Evolutionary conservation across 1,284 basidiomycete genomes (phyloP).

Genomic region (Tilletiaria anomala): DNA sequence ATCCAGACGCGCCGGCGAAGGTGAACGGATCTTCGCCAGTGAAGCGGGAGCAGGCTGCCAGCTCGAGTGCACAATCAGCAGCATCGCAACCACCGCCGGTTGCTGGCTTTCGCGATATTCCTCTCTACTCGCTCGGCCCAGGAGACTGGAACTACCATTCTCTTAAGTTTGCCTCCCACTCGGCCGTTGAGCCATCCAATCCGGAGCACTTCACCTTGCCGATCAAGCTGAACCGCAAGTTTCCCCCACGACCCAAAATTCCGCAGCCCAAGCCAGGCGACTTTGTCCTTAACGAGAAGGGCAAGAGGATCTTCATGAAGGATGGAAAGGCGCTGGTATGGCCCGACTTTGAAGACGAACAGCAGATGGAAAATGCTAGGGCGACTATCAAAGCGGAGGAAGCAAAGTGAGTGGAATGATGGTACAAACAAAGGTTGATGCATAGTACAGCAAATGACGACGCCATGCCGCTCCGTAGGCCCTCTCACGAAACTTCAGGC

Average conservation of each 20-base stretch:
- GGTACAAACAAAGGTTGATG: no score
- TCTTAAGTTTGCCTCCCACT: constrained; percentile 33
- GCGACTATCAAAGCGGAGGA: no score
- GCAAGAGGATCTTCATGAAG: constrained; percentile 20
- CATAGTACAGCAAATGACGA: no score
- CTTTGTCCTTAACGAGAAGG: constrained; percentile 24
- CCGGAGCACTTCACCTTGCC: constrained; percentile 26
- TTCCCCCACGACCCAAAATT: constrained; percentile 30
- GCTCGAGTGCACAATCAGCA: neutral
- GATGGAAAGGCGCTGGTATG: constrained; percentile 24
- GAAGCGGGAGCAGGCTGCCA: neutral
- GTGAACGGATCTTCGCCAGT: neutral
- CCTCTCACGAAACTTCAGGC: no score
- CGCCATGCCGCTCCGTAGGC: no score
- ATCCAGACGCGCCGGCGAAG: neutral
- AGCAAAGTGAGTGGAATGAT: no score
- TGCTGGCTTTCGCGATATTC: constrained; percentile 35
- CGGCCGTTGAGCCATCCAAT: constrained; percentile 28
- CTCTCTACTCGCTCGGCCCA: constrained; percentile 17
- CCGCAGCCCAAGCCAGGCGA: constrained; percentile 27
- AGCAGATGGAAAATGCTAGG: neutral
- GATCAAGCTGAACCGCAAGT: constrained; percentile 37
- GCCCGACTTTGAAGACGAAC: constrained; percentile 7
- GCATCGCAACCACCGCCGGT: no score
- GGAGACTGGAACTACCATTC: constrained; percentile 22